Evolutionary conservation across 805 yeast species (phyloP).

Genomic region (Starmerella apis): DNA sequence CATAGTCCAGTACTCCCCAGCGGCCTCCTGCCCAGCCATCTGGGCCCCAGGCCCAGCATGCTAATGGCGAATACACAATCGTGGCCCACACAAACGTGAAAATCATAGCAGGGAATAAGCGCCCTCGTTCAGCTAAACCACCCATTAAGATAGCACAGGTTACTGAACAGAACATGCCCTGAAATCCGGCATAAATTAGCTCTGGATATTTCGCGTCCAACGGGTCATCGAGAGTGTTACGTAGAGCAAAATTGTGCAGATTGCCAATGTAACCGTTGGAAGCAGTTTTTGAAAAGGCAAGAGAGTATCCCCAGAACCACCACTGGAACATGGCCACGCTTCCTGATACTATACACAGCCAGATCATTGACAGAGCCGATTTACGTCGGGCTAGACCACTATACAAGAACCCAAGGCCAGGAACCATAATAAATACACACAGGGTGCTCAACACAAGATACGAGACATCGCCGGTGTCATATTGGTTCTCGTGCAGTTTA

Average conservation of each 20-base stretch:
- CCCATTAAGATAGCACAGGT: slow-evolving; percentile 87
- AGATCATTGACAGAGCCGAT: slow-evolving; percentile 76
- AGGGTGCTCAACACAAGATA: slow-evolving; percentile 33
- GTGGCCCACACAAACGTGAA: slow-evolving; percentile 85
- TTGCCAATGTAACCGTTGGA: slow-evolving; percentile 82
- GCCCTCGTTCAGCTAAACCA: slow-evolving; percentile 86
- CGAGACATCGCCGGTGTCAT: slow-evolving; percentile 34
- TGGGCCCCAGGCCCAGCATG: slow-evolving; percentile 89
- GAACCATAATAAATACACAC: slow-evolving; percentile 81
- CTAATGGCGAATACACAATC: slow-evolving; percentile 85
- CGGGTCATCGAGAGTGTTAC: slow-evolving; percentile 48
- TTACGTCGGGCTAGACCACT: slow-evolving; percentile 86
- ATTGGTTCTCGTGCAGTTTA: slow-evolving; percentile 22
- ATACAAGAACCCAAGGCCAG: slow-evolving; percentile 86
- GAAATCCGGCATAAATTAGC: slow-evolving; percentile 73
- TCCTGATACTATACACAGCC: slow-evolving; percentile 66
- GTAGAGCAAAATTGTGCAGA: slow-evolving; percentile 69
- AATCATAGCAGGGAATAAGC: slow-evolving; percentile 73
- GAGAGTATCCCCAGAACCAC: slow-evolving; percentile 97
- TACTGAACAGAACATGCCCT: slow-evolving; percentile 85
- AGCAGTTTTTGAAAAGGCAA: slow-evolving; percentile 75
- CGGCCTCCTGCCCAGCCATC: slow-evolving; percentile 80
- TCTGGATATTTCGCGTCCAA: slow-evolving; percentile 55
- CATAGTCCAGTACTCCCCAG: slow-evolving; percentile 91
- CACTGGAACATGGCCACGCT: slow-evolving; percentile 74